Evolutionary conservation across 1,139 yeast species (phyloP), one percentile per base, ranked within the genome.

Genomic region (Suhomyces kunorum): DNA sequence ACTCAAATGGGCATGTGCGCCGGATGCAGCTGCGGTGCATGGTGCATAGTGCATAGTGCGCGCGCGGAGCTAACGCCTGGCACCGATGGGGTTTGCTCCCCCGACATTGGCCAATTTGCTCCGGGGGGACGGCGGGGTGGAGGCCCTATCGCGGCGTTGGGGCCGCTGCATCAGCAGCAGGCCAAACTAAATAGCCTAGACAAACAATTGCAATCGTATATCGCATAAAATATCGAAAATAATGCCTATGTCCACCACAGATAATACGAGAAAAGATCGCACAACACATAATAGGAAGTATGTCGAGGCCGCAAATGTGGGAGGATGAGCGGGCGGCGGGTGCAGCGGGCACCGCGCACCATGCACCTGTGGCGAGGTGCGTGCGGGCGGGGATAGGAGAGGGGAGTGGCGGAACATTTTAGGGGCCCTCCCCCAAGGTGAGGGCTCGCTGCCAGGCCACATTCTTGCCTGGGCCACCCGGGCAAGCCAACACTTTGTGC

Each of bases 161-260:
- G n/a, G n/a, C n/a, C n/a, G n/a, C n/a, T n/a, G n/a, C n/a, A n/a
- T n/a, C n/a, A n/a, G n/a, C n/a, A n/a, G 19, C 14, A 15, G 15
- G 15, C 14, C 29, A 27, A 27, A 27, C 24, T 8, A 18, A 18
- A 29, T 19, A 8, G 19, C 22, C 13, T n/a, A 16, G 32, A 24
- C 18, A 28, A 36, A 25, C 32, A 36, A 31, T 31, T 26, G 23
- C 14, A 28, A 34, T 38, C 42, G 42, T 38, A 38, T 20, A 38
- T 34, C 30, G 31, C 31, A 38, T 29, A 25, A 33, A 26, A 22
- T 27, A 31, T 38, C 31, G 17, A 30, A 30, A 38, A 33, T 19
- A 23, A 22, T 36, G 16, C 28, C 31, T 22, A 26, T 22, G 24
- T 23, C 12, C 23, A 15, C 9, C 17, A 23, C 16, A 18, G 18